Conservation (phyloP, 192 early-diverging fungal genomes). For the Rhizoclosmatium globosum region DNA sequence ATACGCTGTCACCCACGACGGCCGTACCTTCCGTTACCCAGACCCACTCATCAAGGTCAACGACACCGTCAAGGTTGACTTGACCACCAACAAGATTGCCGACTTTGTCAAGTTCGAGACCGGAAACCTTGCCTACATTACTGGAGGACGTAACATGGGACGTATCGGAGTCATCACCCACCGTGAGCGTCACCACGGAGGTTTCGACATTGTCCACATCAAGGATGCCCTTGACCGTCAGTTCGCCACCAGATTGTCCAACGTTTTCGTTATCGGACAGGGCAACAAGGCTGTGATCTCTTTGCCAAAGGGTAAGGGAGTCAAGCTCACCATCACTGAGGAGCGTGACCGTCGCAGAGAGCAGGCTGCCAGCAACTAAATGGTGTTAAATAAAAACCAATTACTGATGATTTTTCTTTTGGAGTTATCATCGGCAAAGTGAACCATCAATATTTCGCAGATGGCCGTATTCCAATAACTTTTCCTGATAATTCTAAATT, state of each 20-base stretch:
- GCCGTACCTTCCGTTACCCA: constrained; percentile 99
- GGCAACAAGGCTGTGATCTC: constrained; percentile 95
- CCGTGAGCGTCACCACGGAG: constrained; percentile 96
- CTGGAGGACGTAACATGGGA: constrained; percentile 98
- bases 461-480: too few species aligned
- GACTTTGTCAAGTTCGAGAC: constrained; percentile 98
- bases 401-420: background rate
- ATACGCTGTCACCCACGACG: constrained; percentile 97
- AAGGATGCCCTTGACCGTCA: constrained; percentile 95
- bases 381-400: constrained; percentile 69
- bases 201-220: constrained; percentile 99
- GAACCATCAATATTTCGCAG: too few species aligned
- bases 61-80: constrained; percentile 97
- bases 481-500: too few species aligned
- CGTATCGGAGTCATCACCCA: constrained; percentile 96
- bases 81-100: constrained; percentile 91
- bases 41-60: constrained; percentile 99
- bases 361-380: constrained; percentile 55
- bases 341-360: constrained; percentile 95
- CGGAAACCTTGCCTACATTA: constrained; percentile 96
- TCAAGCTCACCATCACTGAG: constrained; percentile 98
- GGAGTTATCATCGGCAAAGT: background rate
- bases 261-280: constrained; percentile 87
- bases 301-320: constrained; percentile 98
- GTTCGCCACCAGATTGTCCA: constrained; percentile 97